These are phyloP conservation scores for Fraxinus velutina DNA, from an alignment of 305 asterid species.

Conservation along the genomic window DNA sequence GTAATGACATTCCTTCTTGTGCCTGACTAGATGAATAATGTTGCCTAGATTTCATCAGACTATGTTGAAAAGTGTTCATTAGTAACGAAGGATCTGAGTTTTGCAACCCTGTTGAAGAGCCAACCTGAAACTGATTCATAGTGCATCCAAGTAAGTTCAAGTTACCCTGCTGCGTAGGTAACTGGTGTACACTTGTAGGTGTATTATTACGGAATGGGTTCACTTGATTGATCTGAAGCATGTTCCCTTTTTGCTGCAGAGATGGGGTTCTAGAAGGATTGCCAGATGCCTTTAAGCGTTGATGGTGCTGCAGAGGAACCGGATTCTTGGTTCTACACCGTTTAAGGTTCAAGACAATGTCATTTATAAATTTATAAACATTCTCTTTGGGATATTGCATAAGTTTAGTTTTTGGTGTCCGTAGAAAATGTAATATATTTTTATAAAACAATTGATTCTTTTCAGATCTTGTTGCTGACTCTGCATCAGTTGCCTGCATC, in stretches of 20 bases:
- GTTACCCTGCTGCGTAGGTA: slow-evolving; percentile 24
- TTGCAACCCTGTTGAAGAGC: slow-evolving; percentile 23
- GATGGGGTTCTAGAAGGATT: slow-evolving; percentile 20
- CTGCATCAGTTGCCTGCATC: slow-evolving; percentile 31
- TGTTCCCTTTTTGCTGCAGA: slow-evolving; percentile 31
- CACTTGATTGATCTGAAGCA: slow-evolving; percentile 14
- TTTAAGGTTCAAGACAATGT: not conserved
- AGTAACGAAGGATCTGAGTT: slow-evolving; percentile 17
- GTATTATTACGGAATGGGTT: slow-evolving; percentile 14
- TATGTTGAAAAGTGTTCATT: slow-evolving; percentile 15
- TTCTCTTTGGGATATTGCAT: slow-evolving; percentile 23
- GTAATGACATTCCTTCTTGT: slow-evolving; percentile 23
- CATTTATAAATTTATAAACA: slow-evolving; percentile 11
- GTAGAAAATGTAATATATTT: slow-evolving; percentile 19
- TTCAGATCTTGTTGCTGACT: slow-evolving; percentile 11
- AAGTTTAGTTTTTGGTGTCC: slow-evolving; percentile 26
- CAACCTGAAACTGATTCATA: slow-evolving; percentile 17
- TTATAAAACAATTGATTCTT: not conserved
- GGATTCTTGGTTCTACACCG: not conserved
- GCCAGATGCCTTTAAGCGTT: slow-evolving; percentile 24
- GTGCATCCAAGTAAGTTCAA: slow-evolving; percentile 20
- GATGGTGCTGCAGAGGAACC: slow-evolving; percentile 18
- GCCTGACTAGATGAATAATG: slow-evolving; percentile 12
- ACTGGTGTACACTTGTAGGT: slow-evolving; percentile 15
- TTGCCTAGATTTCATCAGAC: slow-evolving; percentile 24